Percentiles rank a stretch among this genome's conserved stretches.
Evolutionary conservation across 768 basidiomycete species (phyloP).

Genomic region (Amanita inopinata): DNA sequence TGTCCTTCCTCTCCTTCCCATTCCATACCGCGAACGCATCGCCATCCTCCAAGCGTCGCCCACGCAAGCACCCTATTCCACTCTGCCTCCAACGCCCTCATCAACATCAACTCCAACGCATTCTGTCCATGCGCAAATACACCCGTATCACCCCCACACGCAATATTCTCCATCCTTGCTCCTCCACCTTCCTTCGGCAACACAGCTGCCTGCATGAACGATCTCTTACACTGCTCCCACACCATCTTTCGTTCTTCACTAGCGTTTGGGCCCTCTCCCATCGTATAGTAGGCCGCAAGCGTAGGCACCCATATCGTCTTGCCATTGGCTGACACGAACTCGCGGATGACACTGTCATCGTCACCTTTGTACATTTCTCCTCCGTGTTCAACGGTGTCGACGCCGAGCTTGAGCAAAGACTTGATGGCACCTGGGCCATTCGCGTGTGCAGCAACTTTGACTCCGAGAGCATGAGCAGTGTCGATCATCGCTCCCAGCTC

Average conservation of each 20-base stretch:
- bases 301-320: slow-evolving; percentile 49
- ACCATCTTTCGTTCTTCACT: not conserved
- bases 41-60: slow-evolving; percentile 53
- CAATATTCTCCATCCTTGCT: slow-evolving; percentile 33
- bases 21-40: slow-evolving; percentile 35
- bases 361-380: slow-evolving; percentile 19
- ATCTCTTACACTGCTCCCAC: slow-evolving; percentile 15
- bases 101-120: slow-evolving; percentile 48
- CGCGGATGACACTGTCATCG: slow-evolving; percentile 16
- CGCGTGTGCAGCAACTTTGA: slow-evolving; percentile 52
- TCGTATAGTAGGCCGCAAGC: slow-evolving; percentile 37
- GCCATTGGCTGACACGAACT: slow-evolving; percentile 17
- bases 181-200: slow-evolving; percentile 21
- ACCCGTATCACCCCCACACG: slow-evolving; percentile 59
- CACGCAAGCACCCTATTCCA: slow-evolving; percentile 46
- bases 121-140: slow-evolving; percentile 54
- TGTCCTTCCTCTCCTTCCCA: slow-evolving; percentile 28
- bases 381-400: slow-evolving; percentile 56
- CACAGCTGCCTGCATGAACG: slow-evolving; percentile 33
- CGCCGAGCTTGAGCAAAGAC: slow-evolving; percentile 26
- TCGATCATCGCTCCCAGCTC: slow-evolving; percentile 42
- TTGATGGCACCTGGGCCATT: slow-evolving; percentile 21
- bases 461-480: slow-evolving; percentile 40
- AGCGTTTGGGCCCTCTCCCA: not conserved
- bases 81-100: slow-evolving; percentile 45